Base-by-base conservation (phyloP, 2,329 filamentous ascomycete species). In the Aspergillus candidus region DNA sequence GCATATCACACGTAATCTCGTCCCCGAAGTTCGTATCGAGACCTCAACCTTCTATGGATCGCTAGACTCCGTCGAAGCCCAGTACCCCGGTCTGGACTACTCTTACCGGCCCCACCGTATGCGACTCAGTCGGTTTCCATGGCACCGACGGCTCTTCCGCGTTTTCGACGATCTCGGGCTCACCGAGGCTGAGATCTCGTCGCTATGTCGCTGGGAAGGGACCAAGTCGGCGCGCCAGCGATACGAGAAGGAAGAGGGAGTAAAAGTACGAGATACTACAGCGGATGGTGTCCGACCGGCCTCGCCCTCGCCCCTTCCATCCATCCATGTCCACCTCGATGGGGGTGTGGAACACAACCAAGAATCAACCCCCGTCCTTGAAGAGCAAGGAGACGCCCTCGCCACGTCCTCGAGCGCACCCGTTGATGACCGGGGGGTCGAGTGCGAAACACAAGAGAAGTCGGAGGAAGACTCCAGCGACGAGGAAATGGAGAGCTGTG, bases 31-130 rank as follows among this genome's bases (percentile, higher is more conserved):
- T 41, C 77, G 80, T 47, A 71, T 79, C 52, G 80, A 84, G 62
- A 82, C 79, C 1, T 73, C 75, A 43, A 76, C 72, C 40, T 84
- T 82, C 67, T 83, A 83, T 65, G 80, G 80, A 55, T 73, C 76
- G 33, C 70, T 82, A 36, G 79, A 82, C 67, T 79, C 75, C 55
- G 72, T 82, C 48, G 80, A 83, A 68, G 79, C 80, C 39, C 78
- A 80, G 47, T 83, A 84, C 55, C 80, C 80, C 0, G 80, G 80
- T 30, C 70, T 83, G 37, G 80, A 84, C 68, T 84, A 84, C 62
- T 76, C 76, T 37, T 72, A 78, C 55, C 65, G 68, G 6, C 78
- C 80, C 2, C 80, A 84, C 65, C 75, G 80, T 44, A 78, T 80
- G 68, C 73, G 80, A 33, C 70, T 84, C 11, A 70, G 76, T 41